Evolutionary conservation across 164 flowering plant genomes (phyloP).

Genomic region (Magnolia changhungtana): DNA sequence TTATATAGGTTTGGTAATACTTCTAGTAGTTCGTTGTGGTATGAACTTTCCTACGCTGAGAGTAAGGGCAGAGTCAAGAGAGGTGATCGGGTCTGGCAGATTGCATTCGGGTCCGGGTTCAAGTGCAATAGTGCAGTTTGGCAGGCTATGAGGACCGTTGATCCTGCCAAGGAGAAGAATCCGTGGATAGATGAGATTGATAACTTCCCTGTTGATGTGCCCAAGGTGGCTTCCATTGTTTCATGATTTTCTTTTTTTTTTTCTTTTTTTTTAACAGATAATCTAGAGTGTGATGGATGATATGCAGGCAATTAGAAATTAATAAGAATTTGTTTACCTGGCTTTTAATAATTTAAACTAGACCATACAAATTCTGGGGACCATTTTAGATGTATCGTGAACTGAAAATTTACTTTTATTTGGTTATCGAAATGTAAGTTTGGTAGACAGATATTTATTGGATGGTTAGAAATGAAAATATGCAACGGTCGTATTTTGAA

Average conservation of each 20-base stretch:
- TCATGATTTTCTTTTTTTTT: neutral
- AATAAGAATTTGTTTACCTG: too few relatives aligned
- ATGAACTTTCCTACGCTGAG: slow-evolving; percentile 71
- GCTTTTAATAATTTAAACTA: too few relatives aligned
- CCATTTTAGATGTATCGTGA: too few relatives aligned
- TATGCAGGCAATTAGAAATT: too few relatives aligned
- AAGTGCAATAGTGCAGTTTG: slow-evolving; percentile 91
- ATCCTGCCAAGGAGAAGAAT: slow-evolving; percentile 62
- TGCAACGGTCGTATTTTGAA: too few relatives aligned
- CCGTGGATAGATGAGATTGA: slow-evolving; percentile 82
- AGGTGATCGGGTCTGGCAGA: slow-evolving; percentile 83
- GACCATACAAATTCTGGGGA: too few relatives aligned
- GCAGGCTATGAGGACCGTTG: slow-evolving; percentile 49
- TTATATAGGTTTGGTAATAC: slow-evolving; percentile 77
- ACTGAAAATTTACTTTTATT: too few relatives aligned
- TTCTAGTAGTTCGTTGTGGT: slow-evolving; percentile 81
- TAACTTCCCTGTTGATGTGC: slow-evolving; percentile 64
- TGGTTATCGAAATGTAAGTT: too few relatives aligned
- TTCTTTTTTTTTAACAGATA: too few relatives aligned
- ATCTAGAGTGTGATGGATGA: too few relatives aligned
- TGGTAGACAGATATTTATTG: too few relatives aligned
- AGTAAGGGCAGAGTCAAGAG: slow-evolving; percentile 69
- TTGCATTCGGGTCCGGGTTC: slow-evolving; percentile 84
- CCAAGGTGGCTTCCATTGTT: slow-evolving; percentile 31
- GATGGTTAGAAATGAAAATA: too few relatives aligned